phyloP scores from a whole-genome alignment of 352 stramenopile species.

The Globisporangium uncinulatum region DNA sequence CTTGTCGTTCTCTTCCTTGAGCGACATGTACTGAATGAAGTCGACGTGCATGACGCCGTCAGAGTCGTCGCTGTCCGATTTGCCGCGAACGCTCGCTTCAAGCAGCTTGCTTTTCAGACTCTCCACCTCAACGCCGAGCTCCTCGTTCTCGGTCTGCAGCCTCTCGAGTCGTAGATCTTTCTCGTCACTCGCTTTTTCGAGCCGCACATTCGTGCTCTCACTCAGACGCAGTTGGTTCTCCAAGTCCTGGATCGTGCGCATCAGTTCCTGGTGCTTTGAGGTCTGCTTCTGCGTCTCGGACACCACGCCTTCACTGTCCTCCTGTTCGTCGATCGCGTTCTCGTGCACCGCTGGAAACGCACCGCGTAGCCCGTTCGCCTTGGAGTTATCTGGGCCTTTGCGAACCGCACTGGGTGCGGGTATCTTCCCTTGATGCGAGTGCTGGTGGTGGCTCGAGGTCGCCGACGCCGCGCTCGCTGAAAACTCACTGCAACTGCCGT shows the following conservation, averaged over 20 bases:
- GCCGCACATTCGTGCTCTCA: slow-evolving; percentile 46
- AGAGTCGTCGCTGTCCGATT: slow-evolving; percentile 6
- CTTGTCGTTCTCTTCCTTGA: slow-evolving; percentile 47
- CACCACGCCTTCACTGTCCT: slow-evolving; percentile 6
- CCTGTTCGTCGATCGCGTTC: slow-evolving; percentile 11
- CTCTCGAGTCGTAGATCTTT: slow-evolving; percentile 45
- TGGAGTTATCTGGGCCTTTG: slow-evolving; percentile 8
- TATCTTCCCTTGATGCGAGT: slow-evolving; percentile 9
- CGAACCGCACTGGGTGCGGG: slow-evolving; percentile 8
- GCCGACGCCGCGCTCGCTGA: slow-evolving; percentile 55
- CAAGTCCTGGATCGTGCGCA: slow-evolving; percentile 40
- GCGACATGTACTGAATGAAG: slow-evolving; percentile 38
- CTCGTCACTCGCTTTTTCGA: slow-evolving; percentile 39
- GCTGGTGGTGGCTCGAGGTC: slow-evolving; percentile 19
- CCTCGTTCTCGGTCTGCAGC: slow-evolving; percentile 30
- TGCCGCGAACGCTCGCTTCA: background rate
- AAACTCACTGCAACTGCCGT: slow-evolving; percentile 53
- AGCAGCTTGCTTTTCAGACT: slow-evolving; percentile 9
- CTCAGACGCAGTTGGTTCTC: slow-evolving; percentile 48
- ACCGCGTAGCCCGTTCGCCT: slow-evolving; percentile 8
- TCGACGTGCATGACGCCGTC: slow-evolving; percentile 46
- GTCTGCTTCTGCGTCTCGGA: slow-evolving; percentile 4
- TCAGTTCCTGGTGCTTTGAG: slow-evolving; percentile 32
- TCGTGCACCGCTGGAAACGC: slow-evolving; percentile 9
- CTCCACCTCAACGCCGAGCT: slow-evolving; percentile 20